Evolutionary conservation across 1,139 yeast species (phyloP), one percentile per base, ranked within the genome.

Genomic region (Suhomyces taliae): DNA sequence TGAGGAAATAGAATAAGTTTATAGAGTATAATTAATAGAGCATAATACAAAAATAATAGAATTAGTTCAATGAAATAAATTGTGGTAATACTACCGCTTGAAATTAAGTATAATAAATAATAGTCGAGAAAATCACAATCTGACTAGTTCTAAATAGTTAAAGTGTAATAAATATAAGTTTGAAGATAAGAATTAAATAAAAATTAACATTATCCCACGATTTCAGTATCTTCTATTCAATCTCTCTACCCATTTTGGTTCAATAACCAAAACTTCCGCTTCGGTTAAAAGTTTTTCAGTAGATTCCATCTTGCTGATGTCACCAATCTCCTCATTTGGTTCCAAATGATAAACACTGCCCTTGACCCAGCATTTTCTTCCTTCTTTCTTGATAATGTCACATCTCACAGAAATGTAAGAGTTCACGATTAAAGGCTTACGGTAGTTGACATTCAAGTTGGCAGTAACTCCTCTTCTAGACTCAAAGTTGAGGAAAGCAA

Each of bases 241-340:
- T 54, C 76, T 61, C 47, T 74, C 53, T 49, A 78, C 75, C 81
- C 79, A 74, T 55, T 58, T 69, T 0, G 81, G 81, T 49, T 76
- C 80, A 34, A 76, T 65, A 1, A 74, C 77, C 50, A 76, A 65
- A 31, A 73, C 70, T 51, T 72, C 78, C 52, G 78, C 68, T 36
- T 67, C 72, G 10, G 72, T 65, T 47, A 74, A 64, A 46, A 72
- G 56, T 45, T 66, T 62, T 10, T 56, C 61, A 7, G 49, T 45
- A 2, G 52, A 40, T 38, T 66, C 71, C 24, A 66, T 58, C 6
- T 43, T 49, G 8, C 41, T 52, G 1, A 48, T 40, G 10, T 47
- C 53, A 12, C 41, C 40, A 14, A 53, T 56, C 7, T 58, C 60
- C 8, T 36, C 41, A 6, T 50, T 56, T 8, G 53, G 53, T 27